phyloP scores from a whole-genome alignment of 305 asterid species.

The Fraxinus albicans region DNA sequence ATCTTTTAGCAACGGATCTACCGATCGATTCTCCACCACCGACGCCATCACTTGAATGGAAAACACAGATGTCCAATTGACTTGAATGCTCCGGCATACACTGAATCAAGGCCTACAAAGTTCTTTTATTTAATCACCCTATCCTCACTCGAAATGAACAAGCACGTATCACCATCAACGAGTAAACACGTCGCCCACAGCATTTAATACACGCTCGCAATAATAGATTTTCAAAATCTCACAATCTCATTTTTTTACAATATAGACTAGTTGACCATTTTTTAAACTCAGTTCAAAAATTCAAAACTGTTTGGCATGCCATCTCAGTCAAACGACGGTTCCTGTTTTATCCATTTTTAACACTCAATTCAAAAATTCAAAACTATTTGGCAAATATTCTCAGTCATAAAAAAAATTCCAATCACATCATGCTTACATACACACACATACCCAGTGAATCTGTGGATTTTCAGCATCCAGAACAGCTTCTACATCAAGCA shows the following conservation, averaged over 20 bases:
- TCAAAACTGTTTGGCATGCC: neutral
- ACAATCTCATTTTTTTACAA: neutral
- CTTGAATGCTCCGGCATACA: neutral
- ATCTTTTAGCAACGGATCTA: slow-evolving; percentile 84
- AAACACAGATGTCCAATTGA: neutral
- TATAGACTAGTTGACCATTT: neutral
- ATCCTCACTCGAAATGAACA: slow-evolving; percentile 21
- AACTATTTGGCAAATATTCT: neutral
- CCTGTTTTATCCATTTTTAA: neutral
- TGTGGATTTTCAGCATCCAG: slow-evolving; percentile 17
- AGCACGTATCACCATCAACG: slow-evolving; percentile 34
- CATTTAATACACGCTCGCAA: slow-evolving; percentile 35
- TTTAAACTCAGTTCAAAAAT: neutral
- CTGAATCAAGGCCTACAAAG: neutral
- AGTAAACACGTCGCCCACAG: slow-evolving; percentile 37
- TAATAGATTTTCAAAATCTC: slow-evolving; percentile 15
- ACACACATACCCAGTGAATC: slow-evolving; percentile 10
- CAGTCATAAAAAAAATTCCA: neutral
- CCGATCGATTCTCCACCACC: slow-evolving; percentile 38
- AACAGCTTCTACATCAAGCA: slow-evolving; percentile 9
- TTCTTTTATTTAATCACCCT: neutral
- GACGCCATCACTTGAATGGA: slow-evolving; percentile 38
- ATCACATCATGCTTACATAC: neutral
- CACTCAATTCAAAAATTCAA: neutral
- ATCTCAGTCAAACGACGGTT: neutral